Percentiles rank a stretch among this genome's conserved stretches.
Conservation (phyloP, 768 basidiomycete species). For the Leucosporidium scottii region DNA sequence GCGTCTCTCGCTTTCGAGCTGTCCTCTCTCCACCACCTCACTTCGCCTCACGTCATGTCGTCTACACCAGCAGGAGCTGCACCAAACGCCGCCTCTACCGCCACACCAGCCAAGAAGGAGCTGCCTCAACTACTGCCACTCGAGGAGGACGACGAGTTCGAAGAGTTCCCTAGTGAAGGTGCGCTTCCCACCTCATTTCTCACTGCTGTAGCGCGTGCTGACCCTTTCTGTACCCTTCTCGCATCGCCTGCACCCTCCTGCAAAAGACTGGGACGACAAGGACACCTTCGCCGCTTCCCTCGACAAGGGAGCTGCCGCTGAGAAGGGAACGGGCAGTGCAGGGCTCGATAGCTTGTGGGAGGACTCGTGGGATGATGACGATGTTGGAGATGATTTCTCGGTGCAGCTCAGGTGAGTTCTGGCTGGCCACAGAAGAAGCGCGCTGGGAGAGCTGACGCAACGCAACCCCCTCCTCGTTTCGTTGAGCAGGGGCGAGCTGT, state of each 20-base stretch:
- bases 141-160: conserved; percentile 38
- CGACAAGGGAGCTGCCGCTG: conserved; percentile 24
- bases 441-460: neutral
- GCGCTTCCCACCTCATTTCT: conserved; percentile 4
- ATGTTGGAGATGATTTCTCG: conserved; percentile 95
- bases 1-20: too few relatives aligned
- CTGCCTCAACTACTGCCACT: conserved; percentile 2
- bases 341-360: conserved; percentile 93
- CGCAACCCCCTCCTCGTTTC: too few relatives aligned
- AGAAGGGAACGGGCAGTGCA: conserved; percentile 55
- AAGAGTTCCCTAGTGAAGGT: conserved; percentile 38
- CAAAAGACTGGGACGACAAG: conserved; percentile 34
- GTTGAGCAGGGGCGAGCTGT: conserved; percentile 27
- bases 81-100: neutral
- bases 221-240: neutral
- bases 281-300: conserved; percentile 34
- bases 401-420: conserved; percentile 76
- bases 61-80: neutral
- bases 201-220: neutral
- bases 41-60: too few relatives aligned
- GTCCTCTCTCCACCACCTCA: too few relatives aligned
- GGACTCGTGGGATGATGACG: conserved; percentile 99
- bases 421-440: neutral
- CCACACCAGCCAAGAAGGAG: conserved; percentile 2
- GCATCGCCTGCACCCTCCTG: neutral